Evolutionary conservation across 176 grass and related monocot species (phyloP), one percentile per base, ranked within the genome.

Genomic region (Calamus simplicifolius): DNA sequence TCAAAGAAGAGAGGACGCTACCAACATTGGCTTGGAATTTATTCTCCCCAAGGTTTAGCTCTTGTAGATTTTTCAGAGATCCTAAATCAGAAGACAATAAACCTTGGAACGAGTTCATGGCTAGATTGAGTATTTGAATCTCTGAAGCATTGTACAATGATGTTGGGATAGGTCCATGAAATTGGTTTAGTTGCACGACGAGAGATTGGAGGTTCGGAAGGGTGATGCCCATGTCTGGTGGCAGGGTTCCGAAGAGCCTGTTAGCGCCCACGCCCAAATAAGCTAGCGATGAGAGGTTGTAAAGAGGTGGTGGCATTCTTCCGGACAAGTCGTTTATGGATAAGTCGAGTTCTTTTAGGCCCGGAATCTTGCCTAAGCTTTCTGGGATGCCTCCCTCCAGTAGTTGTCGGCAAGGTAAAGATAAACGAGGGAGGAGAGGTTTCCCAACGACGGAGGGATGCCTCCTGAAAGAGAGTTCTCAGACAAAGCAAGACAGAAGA

Each of bases 331-430:
- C 16, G 51, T 85, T 38, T n/a, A 52, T 28, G 35, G 76, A 58
- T n/a, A 85, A 69, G 16, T 72, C 63, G 19, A 80, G 31, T 25
- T 16, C 43, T 31, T 58, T 1, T 8, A 85, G 16, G n/a, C 27
- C 6, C 12, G 51, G 26, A 28, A 72, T 70, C 1, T 19, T 54
- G n/a, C 67, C 43, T 68, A 80, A 18, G 58, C 77, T 79, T 27
- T 80, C 67, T 19, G 82, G 82, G n/a, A 85, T 85, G 27, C 35
- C 57, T 27, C 82, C 82, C 30, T 75, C 76, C 29, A 85, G 1
- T 49, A 7, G 27, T 85, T 85, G 5, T n/a, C 58, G 25, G 2
- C 30, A 60, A 80, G 77, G n/a, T 18, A n/a, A 2, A 85, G 28
- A 29, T 3, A 6, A 54, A 62, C 1, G 15, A 85, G 72, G 18